Conservation (phyloP, 371 early-diverging fungal genomes). For the Rhizopus arrhizus region DNA sequence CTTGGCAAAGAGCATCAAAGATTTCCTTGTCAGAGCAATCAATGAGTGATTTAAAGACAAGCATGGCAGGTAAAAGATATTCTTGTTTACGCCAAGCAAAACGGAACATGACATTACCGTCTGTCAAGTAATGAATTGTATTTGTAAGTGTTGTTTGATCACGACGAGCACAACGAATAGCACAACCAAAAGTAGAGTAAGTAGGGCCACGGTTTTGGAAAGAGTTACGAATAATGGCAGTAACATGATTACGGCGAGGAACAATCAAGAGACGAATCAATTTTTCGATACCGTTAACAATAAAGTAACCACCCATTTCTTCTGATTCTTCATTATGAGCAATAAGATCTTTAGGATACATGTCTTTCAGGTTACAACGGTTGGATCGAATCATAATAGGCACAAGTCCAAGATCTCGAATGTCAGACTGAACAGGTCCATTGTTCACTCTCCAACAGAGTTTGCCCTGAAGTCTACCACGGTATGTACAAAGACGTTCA, state of each 20-base stretch:
- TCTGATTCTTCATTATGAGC: conserved; percentile 89
- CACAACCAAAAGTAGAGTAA: conserved; percentile 86
- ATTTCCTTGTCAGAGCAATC: conserved; percentile 93
- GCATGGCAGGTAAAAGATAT: conserved; percentile 92
- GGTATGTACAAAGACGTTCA: conserved; percentile 87
- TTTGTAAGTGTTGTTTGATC: conserved; percentile 95
- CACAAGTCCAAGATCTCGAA: conserved; percentile 73
- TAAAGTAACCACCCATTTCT: conserved; percentile 99
- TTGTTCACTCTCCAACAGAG: conserved; percentile 86
- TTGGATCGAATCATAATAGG: conserved; percentile 96
- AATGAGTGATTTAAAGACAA: conserved; percentile 87
- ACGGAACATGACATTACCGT: conserved; percentile 89
- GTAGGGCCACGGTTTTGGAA: conserved; percentile 92
- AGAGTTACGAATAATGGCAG: conserved; percentile 86
- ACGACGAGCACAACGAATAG: conserved; percentile 86
- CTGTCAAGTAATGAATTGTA: conserved; percentile 91
- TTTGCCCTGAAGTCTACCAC: conserved; percentile 76
- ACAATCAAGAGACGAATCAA: conserved; percentile 94
- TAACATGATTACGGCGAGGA: conserved; percentile 91
- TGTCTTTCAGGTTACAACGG: conserved; percentile 81
- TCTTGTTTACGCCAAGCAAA: conserved; percentile 92
- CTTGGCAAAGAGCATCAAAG: conserved; percentile 85
- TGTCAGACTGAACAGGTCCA: conserved; percentile 75
- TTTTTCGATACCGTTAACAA: conserved; percentile 98
- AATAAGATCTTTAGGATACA: conserved; percentile 82